Percentiles rank a stretch among this genome's conserved stretches.
phyloP scores from a whole-genome alignment of 1,139 yeast genomes.

The Blastobotrys proliferans region DNA sequence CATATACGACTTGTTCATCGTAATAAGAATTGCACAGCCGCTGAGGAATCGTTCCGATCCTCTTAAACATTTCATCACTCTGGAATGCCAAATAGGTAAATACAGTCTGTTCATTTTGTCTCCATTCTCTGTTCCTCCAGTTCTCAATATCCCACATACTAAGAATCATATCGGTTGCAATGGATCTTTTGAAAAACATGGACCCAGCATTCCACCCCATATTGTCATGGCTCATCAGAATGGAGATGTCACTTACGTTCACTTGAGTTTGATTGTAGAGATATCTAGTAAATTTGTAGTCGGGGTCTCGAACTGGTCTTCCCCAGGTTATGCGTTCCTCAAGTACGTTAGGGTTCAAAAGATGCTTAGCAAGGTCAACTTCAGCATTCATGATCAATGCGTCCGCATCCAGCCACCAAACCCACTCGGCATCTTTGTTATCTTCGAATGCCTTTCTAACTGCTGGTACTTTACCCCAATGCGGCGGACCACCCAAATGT shows the following conservation, averaged over 20 bases:
- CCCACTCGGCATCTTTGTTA: conserved; percentile 34
- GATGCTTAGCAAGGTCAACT: conserved; percentile 29
- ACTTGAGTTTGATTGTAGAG: conserved; percentile 21
- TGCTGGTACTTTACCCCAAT: conserved; percentile 34
- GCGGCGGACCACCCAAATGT: conserved; percentile 20
- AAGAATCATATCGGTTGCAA: conserved; percentile 26
- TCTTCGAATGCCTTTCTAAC: conserved; percentile 28
- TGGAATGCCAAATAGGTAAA: conserved; percentile 5
- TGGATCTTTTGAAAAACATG: conserved; percentile 30
- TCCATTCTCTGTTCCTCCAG: neutral
- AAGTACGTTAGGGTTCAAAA: conserved; percentile 31
- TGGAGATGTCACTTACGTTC: conserved; percentile 21
- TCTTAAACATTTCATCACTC: conserved; percentile 1
- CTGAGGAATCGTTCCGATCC: conserved; percentile 9
- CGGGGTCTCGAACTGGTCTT: conserved; percentile 21
- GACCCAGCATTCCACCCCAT: conserved; percentile 38
- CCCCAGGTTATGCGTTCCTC: conserved; percentile 25
- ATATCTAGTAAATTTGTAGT: conserved; percentile 21
- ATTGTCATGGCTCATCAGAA: conserved; percentile 29
- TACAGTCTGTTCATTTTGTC: conserved; percentile 12
- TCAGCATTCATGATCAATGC: conserved; percentile 31
- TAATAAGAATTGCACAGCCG: conserved; percentile 7
- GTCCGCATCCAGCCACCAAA: conserved; percentile 37
- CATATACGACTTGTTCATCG: conserved; percentile 2
- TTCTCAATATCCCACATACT: conserved; percentile 12